Base-by-base conservation (phyloP, 306 rosid genomes). In the Begonia masoniana region DNA sequence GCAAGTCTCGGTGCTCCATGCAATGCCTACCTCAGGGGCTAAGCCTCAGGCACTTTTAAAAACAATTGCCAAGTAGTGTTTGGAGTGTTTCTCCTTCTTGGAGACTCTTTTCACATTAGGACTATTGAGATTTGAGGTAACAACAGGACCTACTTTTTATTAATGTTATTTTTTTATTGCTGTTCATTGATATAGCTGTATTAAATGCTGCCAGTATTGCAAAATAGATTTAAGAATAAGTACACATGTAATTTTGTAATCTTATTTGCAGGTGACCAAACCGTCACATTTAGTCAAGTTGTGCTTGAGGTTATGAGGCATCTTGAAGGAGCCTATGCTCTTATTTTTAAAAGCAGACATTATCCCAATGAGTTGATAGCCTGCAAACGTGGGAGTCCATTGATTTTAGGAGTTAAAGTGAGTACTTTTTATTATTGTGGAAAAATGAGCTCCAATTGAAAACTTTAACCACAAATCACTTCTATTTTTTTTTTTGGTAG, bases 321-420 rank as follows among this genome's bases (percentile, higher is more conserved):
- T 74, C 94, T 91, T 60, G 99, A 91, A 68, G 99, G 99, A 70
- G 99, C 99, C 55, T 91, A 91, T 79, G 99, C 99, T 42, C 88
- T 91, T 61, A 84, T 91, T 56, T 91, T 91, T 71, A 91, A 91
- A 81, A 91, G 96, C 69, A 62, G 50, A 56, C 94, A 86, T 58
- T 91, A 91, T 73, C 99, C 94, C 19, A 86, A 86, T 73, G 99
- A 91, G 69, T 70, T 91, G 82, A 77, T 91, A 81, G 99, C 99
- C 52, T 91, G 99, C 80, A 91, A 91, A 73, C 96, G 92, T 11
- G 99, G 99, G 55, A 91, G 99, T 69, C 99, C 99, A 1, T 76
- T 86, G 77, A 71, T 91, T 61, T 78, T 91, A 14, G 99, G 96
- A 62, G 96, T 91, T 51, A 91, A 86, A 72, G 99, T 91, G 79